Percentiles rank a stretch among this genome's conserved stretches.
Conservation (phyloP, 2,329 filamentous ascomycete species). For the Ophioceras dolichostomum region DNA sequence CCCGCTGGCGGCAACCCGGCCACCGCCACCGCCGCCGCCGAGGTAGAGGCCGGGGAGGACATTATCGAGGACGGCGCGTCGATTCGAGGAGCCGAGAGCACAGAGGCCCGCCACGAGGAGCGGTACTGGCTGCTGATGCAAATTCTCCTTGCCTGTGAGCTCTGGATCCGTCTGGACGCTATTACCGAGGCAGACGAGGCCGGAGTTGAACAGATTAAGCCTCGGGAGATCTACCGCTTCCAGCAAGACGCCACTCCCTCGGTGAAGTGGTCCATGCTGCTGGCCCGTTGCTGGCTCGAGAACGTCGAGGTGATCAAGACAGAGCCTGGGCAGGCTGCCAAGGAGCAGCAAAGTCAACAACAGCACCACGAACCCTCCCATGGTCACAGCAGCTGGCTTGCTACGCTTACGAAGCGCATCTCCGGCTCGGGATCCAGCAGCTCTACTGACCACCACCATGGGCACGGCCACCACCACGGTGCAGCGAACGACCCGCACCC, state of each 20-base stretch:
- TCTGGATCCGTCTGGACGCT: slow-evolving; percentile 51
- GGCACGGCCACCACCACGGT: no score
- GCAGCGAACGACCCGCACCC: no score
- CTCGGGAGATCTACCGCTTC: slow-evolving; percentile 47
- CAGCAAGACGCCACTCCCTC: slow-evolving; percentile 47
- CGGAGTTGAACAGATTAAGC: slow-evolving; percentile 35
- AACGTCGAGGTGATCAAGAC: slow-evolving; percentile 47
- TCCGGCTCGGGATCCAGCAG: no score
- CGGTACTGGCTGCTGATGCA: slow-evolving; percentile 57
- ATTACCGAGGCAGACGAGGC: slow-evolving; percentile 49
- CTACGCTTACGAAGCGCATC: slow-evolving; percentile 42
- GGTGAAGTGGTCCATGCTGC: slow-evolving; percentile 55
- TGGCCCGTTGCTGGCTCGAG: slow-evolving; percentile 55
- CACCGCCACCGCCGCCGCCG: slow-evolving; percentile 8
- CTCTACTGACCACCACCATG: no score
- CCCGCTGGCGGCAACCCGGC: no score
- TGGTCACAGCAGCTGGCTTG: slow-evolving; percentile 36
- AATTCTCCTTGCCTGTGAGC: slow-evolving; percentile 51
- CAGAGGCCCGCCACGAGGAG: slow-evolving; percentile 44
- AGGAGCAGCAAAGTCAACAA: slow-evolving; percentile 13
- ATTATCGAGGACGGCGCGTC: slow-evolving; percentile 39
- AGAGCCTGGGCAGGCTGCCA: slow-evolving; percentile 16
- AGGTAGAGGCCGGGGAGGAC: slow-evolving; percentile 22
- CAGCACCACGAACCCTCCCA: slow-evolving; percentile 18
- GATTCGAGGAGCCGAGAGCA: slow-evolving; percentile 32